Base-by-base conservation (phyloP, 2,329 filamentous ascomycete species). In the Cladorrhinum sp. region DNA sequence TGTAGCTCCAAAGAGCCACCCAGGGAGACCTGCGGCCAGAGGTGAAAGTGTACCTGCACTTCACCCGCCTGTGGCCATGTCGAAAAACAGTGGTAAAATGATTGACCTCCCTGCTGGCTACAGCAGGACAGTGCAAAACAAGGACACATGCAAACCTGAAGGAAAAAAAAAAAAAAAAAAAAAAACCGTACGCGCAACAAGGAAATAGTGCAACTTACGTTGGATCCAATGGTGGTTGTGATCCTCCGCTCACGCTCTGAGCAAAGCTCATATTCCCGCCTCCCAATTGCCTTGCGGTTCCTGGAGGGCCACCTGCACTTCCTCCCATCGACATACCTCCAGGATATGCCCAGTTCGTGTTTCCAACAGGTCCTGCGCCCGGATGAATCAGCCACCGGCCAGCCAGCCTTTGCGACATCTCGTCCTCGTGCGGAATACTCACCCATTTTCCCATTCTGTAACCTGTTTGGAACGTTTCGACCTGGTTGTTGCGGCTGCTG, bases 391-490 rank as follows among this genome's bases (percentile, higher is more conserved):
- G 72, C 65, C 71, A 70, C 66, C n/a, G 48, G 55, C 18, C 59
- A 39, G 50, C 48, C 42, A 21, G n/a, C 49, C 16, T 24, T 39
- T 33, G 46, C 51, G 14, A 39, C 28, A 24, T 50, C 12, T 46
- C 46, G 14, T 20, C 6, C 23, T 61, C 16, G 24, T 33, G 21
- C 16, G 12, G 24, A 53, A 26, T 36, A 69, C 78, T 73, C 80
- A 88, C 86, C 82, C 79, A 87, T 75, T 74, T 88, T 88, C 59
- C 85, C 85, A 68, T 86, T 86, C 61, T 84, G 85, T 80, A 88
- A 77, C 70, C 86, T 81, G 72, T 73, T 83, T 58, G 85, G 80
- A 48, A 81, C 81, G 65, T 78, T 76, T 71, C 86, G 80, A 59
- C 77, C 82, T 66, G 79, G 72, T 66, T 80, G 80, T 69, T 86